Evolutionary conservation across 2,329 filamentous ascomycete genomes (phyloP).

Genomic region (Cadophora luteo-olivacea): DNA sequence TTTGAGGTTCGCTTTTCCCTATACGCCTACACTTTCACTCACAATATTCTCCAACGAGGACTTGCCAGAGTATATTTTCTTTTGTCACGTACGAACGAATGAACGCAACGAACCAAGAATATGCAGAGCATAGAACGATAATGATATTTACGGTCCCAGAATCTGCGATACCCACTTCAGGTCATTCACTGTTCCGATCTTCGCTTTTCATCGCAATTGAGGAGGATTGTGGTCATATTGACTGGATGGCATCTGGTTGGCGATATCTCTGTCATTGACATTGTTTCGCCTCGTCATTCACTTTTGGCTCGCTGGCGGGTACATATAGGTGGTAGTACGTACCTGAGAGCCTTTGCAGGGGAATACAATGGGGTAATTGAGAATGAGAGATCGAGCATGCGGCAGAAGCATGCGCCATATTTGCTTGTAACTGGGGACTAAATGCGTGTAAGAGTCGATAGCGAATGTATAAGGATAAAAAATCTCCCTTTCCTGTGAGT

Average conservation of each 20-base stretch:
- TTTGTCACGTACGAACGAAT: not conserved
- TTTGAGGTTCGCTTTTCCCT: not conserved
- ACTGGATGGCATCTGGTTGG: slow-evolving; percentile 8
- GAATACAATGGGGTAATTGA: not conserved
- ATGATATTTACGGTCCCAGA: slow-evolving; percentile 14
- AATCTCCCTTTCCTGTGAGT: not conserved
- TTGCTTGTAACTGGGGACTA: slow-evolving; percentile 10
- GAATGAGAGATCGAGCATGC: not conserved
- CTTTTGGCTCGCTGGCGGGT: not conserved
- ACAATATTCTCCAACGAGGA: not conserved
- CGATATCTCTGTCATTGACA: slow-evolving; percentile 11
- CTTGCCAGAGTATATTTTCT: not conserved
- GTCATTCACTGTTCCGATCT: not conserved
- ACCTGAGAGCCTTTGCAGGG: not conserved
- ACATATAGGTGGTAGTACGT: not conserved
- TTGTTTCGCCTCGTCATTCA: slow-evolving; percentile 1
- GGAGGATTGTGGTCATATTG: not conserved
- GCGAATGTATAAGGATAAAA: not conserved
- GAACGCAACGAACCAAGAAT: not conserved
- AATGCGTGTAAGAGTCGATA: slow-evolving; percentile 14
- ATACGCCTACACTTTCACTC: not conserved
- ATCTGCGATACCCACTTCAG: slow-evolving; percentile 18
- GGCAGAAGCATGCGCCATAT: not conserved
- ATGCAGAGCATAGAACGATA: slow-evolving; percentile 2
- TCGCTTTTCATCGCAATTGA: not conserved